phyloP scores from a whole-genome alignment of 2,329 filamentous ascomycete genomes.

The Scedosporium apiospermum region DNA sequence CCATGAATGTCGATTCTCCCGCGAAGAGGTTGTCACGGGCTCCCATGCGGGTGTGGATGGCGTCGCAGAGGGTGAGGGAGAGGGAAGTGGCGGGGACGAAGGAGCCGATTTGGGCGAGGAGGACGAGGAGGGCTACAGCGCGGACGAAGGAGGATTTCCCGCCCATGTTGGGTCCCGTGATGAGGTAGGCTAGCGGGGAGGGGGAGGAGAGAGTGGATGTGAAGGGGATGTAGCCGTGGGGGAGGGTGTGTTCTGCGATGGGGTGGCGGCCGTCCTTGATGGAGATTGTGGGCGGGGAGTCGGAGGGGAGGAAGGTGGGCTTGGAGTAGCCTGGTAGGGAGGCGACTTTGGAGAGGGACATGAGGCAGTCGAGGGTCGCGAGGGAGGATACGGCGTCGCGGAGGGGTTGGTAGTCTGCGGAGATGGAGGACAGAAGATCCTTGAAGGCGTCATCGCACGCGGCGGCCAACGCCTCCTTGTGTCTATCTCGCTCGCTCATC shows the following conservation, averaged over 20 bases:
- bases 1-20: conserved; percentile 95
- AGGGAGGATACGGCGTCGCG: conserved; percentile 82
- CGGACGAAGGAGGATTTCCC: conserved; percentile 98
- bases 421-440: conserved; percentile 61
- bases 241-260: conserved; percentile 86
- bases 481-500: conserved; percentile 81
- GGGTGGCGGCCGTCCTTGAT: conserved; percentile 76
- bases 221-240: conserved; percentile 87
- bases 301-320: conserved; percentile 55
- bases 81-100: conserved; percentile 78
- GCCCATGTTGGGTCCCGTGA: conserved; percentile 98
- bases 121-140: conserved; percentile 79
- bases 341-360: conserved; percentile 78
- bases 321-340: conserved; percentile 80
- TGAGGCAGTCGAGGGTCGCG: conserved; percentile 78
- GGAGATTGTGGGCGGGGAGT: conserved; percentile 56
- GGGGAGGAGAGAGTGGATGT: conserved; percentile 55
- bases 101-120: conserved; percentile 90
- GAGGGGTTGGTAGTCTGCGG: conserved; percentile 77
- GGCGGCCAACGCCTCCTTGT: conserved; percentile 85
- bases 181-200: conserved; percentile 62
- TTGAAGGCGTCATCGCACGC: conserved; percentile 81
- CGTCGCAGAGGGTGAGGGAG: conserved; percentile 73
- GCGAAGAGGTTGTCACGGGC: conserved; percentile 94
- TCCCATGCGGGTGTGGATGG: conserved; percentile 91